These are phyloP conservation scores for Nakaseomyces glabratus DNA, from an alignment of 1,139 yeast species.

Conservation along the genomic window DNA sequence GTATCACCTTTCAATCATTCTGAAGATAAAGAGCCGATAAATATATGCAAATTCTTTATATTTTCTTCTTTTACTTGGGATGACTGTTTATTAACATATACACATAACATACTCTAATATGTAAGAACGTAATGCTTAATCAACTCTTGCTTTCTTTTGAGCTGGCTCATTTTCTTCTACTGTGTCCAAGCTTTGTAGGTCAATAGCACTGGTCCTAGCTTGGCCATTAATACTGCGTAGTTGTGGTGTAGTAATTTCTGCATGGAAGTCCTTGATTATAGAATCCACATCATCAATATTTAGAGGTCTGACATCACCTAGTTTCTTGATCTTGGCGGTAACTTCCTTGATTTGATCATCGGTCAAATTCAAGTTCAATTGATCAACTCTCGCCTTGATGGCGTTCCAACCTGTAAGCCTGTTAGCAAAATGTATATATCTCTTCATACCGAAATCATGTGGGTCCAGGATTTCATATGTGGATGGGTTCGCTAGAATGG, in stretches of 20 bases:
- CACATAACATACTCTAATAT: not conserved
- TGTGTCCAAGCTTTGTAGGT: conserved; percentile 4
- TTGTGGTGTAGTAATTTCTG: conserved; percentile 44
- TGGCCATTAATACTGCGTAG: conserved; percentile 9
- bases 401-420: conserved; percentile 99
- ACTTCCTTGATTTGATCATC: conserved; percentile 95
- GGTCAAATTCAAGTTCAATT: conserved; percentile 78
- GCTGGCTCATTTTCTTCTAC: conserved; percentile 10
- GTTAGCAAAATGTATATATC: conserved; percentile 96
- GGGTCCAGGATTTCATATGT: conserved; percentile 96
- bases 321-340: conserved; percentile 81
- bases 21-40: no score
- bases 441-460: conserved; percentile 84
- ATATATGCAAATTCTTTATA: no score
- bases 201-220: conserved; percentile 6
- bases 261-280: conserved; percentile 87
- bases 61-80: no score
- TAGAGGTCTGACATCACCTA: conserved; percentile 91
- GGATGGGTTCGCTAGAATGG: conserved; percentile 95
- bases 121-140: not conserved
- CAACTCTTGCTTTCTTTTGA: conserved; percentile 10
- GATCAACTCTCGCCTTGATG: conserved; percentile 95
- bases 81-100: no score
- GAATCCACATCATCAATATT: conserved; percentile 97
- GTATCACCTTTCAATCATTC: no score